Base-by-base conservation (phyloP, 495 filamentous ascomycete species). In the Hyaloscypha bicolor region DNA sequence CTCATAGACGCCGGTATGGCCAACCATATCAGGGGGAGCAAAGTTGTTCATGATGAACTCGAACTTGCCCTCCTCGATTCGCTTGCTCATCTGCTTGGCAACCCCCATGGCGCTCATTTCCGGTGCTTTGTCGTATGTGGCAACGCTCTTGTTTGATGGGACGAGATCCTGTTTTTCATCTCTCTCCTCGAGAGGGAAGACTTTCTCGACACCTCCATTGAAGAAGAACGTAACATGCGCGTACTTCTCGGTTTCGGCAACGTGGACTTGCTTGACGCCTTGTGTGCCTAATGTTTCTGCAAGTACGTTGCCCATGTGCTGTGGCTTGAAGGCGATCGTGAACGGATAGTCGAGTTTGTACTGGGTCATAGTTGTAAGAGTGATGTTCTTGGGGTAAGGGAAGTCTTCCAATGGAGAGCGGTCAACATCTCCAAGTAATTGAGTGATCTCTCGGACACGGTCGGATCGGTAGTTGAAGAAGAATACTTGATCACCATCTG, bases 401-500 rank as follows among this genome's bases (percentile, higher is more conserved):
- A 97, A 96, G 76, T 97, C 92, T 63, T 95, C 92, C 68, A 82
- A 84, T 60, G 94, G 93, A 21, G 92, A 95, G 72, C 91, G 90
- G 82, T 99, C 96, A 72, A 93, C 87, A 76, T 89, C 91, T 74
- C 95, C 96, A 32, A 99, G 82, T 55, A 98, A 83, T 81, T 98
- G 95, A 62, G 94, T 97, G 75, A 98, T 90, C 76, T 99, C 94
- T 71, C 96, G 93, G 60, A 96, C 94, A 77, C 95, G 94, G 76
- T 99, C 95, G 45, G 95, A 97, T 72, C 95, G 94, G 86, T 99
- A 99, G 87, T 99, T 99, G 91, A 99, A 99, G 88, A 97, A 97
- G 86, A 99, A 97, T 73, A 97, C 87, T 57, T 92, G 94, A 75
- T 99, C 95, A 68, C 88, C 86, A 75, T 97, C 92, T 93, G 67